These are phyloP conservation scores for Oryza coarctata DNA, from an alignment of 176 grass and related monocot species.

Conservation along the genomic window DNA sequence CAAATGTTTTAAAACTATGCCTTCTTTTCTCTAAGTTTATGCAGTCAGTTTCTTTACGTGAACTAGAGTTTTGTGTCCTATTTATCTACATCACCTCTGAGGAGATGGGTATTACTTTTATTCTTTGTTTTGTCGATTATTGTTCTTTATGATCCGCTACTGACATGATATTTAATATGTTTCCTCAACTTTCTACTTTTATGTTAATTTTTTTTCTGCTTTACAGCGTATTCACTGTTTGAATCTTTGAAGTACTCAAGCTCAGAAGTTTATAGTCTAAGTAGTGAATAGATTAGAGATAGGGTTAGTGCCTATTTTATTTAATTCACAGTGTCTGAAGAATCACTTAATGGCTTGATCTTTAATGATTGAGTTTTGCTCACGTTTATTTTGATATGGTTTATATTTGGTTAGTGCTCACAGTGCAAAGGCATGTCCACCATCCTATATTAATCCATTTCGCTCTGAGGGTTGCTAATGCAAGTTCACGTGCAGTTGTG, in stretches of 20 bases:
- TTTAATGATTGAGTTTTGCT: constrained; percentile 3
- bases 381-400: neutral
- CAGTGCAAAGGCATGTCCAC: neutral
- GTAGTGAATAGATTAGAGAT: neutral
- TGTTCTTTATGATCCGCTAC: neutral
- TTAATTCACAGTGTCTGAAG: neutral
- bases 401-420: neutral
- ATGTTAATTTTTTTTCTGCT: neutral
- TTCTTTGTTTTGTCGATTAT: neutral
- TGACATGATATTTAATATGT: neutral
- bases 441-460: neutral
- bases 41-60: too few species aligned
- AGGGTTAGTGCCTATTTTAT: neutral
- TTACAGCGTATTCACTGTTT: neutral
- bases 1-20: too few species aligned
- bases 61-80: neutral
- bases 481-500: neutral
- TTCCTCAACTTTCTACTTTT: neutral
- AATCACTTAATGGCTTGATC: neutral
- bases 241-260: neutral
- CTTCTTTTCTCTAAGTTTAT: too few species aligned
- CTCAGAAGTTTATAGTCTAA: neutral
- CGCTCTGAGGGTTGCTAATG: neutral
- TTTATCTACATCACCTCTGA: neutral
- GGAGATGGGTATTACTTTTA: neutral